Conservation (phyloP, 2,329 filamentous ascomycete genomes). For the Aureobasidium sp. region DNA sequence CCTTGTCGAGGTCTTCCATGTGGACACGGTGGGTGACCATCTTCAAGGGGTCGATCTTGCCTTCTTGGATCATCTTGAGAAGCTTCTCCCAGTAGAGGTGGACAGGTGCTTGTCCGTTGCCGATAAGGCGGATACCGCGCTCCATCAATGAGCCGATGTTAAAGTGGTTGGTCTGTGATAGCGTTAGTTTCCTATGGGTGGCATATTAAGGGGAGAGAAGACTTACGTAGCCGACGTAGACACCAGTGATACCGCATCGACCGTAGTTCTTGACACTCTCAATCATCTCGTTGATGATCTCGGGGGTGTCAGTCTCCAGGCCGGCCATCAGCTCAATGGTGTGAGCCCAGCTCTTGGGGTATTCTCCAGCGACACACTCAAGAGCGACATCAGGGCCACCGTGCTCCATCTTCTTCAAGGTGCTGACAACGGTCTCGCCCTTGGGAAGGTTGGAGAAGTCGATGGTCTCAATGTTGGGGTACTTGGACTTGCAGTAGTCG, state of each 20-base stretch:
- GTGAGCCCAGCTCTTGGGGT: constrained; percentile 55
- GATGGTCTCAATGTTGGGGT: constrained; percentile 59
- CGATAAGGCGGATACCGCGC: constrained; percentile 71
- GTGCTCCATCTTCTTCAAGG: constrained; percentile 65
- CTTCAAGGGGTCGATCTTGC: constrained; percentile 65
- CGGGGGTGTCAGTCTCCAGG: constrained; percentile 76
- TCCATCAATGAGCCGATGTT: constrained; percentile 79
- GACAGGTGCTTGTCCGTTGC: constrained; percentile 64
- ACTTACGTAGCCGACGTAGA: constrained; percentile 54
- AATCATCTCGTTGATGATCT: constrained; percentile 75
- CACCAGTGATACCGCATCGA: constrained; percentile 69
- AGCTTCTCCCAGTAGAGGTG: constrained; percentile 79
- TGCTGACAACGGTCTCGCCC: constrained; percentile 56
- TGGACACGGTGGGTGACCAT: constrained; percentile 74
- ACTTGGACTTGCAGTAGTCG: constrained; percentile 58
- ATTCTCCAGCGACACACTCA: constrained; percentile 60
- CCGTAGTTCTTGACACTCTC: constrained; percentile 66
- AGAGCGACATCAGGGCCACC: constrained; percentile 69
- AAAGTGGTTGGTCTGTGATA: constrained; percentile 61
- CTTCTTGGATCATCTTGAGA: constrained; percentile 59
- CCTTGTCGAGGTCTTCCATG: constrained; percentile 44
- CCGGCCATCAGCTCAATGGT: constrained; percentile 56
- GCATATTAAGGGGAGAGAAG: background rate
- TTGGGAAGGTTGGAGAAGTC: constrained; percentile 61
- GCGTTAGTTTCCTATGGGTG: constrained; percentile 17